Evolutionary conservation across 306 rosid genomes (phyloP), one percentile per base, ranked within the genome.

Genomic region (Dryas drummondii): DNA sequence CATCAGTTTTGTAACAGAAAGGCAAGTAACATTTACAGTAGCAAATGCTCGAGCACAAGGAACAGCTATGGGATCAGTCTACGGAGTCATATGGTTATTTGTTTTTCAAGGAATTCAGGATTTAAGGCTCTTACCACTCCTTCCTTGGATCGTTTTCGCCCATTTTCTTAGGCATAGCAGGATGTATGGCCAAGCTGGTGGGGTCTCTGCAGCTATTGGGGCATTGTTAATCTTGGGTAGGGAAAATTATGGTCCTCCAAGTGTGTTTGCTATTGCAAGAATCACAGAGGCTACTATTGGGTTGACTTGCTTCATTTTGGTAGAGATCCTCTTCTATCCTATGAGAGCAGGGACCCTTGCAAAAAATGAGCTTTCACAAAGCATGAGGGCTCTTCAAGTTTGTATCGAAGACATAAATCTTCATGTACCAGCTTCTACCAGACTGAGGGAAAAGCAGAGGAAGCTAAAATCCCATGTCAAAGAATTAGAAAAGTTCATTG

Each of bases 111-210:
- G 44, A 12, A 42, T 14, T 72, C 72, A 32, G 68, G 60, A 79
- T 26, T 44, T 90, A 45, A 87, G 83, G 58, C 76, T 91, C 71
- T 76, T 91, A 55, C 47, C 86, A 14, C 81, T 91, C 55, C 17
- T 94, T 22, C 97, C 96, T 49, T 94, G 94, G 94, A 78, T 91
- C 44, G 2, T 82, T 67, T 84, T 94, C 82, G 58, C 85, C 12
- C 86, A 85, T 81, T 87, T 88, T 79, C 84, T 94, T 4, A 84
- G 83, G 81, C 87, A 90, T 14, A 91, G 94, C 71, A 88, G 78
- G 82, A 87, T 86, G 89, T 94, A 91, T 57, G 97, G 98, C n/a
- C 84, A 81, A 90, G 82, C 93, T 46, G 98, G 98, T 32, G 98
- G 88, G 19, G 70, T 86, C 55, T 80, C 97, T 0, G 90, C 91